Percentiles rank a stretch among this genome's conserved stretches.
Conservation (phyloP, 2,329 filamentous ascomycete species). For the Tolypocladium cylindrosporum region DNA sequence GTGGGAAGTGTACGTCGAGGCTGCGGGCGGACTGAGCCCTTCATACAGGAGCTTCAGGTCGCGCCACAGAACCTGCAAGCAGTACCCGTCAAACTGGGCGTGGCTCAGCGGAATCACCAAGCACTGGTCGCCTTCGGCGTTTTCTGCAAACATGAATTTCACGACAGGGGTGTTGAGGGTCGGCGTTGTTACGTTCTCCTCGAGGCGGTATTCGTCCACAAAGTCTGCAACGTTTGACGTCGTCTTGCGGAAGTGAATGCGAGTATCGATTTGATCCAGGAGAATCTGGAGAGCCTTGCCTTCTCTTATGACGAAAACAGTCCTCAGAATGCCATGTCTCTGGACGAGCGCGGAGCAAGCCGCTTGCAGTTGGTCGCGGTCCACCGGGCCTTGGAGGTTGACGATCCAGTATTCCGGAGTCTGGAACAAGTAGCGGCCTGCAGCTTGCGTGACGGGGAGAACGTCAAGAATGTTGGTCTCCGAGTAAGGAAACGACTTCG, state of each 20-base stretch:
- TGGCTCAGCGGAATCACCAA: slow-evolving; percentile 26
- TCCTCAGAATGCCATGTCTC: slow-evolving; percentile 47
- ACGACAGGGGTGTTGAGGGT: slow-evolving; percentile 1
- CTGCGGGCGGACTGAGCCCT: slow-evolving; percentile 2
- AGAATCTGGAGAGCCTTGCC: slow-evolving; percentile 3
- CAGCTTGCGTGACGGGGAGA: slow-evolving; percentile 4
- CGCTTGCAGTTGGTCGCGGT: not conserved
- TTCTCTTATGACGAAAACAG: slow-evolving; percentile 39
- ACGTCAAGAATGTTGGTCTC: not conserved
- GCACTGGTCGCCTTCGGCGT: slow-evolving; percentile 3
- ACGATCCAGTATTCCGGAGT: slow-evolving; percentile 5
- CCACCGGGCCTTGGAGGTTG: not conserved
- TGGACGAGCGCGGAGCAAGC: slow-evolving; percentile 20
- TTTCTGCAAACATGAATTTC: not conserved
- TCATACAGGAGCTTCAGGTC: slow-evolving; percentile 27
- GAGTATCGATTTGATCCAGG: slow-evolving; percentile 2
- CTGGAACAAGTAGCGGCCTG: slow-evolving; percentile 4
- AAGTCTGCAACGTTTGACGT: slow-evolving; percentile 3
- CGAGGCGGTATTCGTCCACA: slow-evolving; percentile 2
- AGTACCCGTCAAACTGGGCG: slow-evolving; percentile 36
- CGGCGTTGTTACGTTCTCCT: not conserved
- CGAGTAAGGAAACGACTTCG: not conserved
- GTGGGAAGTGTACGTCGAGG: slow-evolving; percentile 1
- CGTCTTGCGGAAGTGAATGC: slow-evolving; percentile 1
- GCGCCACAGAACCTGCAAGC: slow-evolving; percentile 25